Evolutionary conservation across 345 rosid genomes (phyloP), one percentile per base, ranked within the genome.

Genomic region (Pistacia vera): DNA sequence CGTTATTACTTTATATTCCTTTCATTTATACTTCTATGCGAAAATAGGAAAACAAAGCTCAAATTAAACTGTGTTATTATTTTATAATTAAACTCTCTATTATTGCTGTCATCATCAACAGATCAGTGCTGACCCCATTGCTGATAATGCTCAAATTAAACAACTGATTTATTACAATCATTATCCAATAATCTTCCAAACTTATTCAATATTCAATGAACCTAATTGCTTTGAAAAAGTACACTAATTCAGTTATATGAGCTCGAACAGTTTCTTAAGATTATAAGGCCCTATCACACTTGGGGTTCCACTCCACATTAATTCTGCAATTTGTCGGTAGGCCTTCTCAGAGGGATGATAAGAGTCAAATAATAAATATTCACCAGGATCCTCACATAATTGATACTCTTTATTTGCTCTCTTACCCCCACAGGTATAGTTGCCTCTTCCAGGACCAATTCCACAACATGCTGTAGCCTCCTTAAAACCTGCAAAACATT

Each of bases 311-410:
- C 16, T 65, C 93, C 89, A 88, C 44, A 81, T 71, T 12, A 85
- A 49, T 36, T 85, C 57, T 0, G 88, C 80, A 28, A 76, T 55
- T 46, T 85, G 89, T 13, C 36, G 33, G 71, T 86, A 68, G 12
- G 71, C 84, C 52, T 60, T 81, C 28, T 86, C 83, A 0, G 83
- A 76, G 13, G 80, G 67, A 80, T 88, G 88, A 55, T 3, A 58
- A 1, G 20, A 36, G 59, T 85, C 88, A 44, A 82, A 88, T 63
- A 81, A 88, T 20, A 88, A 6, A 33, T 81, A 83, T 5, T 81
- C 85, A 4, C 17, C 61, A 4, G 70, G 66, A 25, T 81, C 36
- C 2, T 54, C 73, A 16, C 85, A 81, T 20, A 81, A 41, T 38
- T 75, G 33, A 56, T 63, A 79, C 28, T 57, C 75, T n/a, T 30